Percentiles rank a stretch among this genome's conserved stretches.
Evolutionary conservation across 257 asterid species (phyloP).

Genomic region (Solanum neorickii): DNA sequence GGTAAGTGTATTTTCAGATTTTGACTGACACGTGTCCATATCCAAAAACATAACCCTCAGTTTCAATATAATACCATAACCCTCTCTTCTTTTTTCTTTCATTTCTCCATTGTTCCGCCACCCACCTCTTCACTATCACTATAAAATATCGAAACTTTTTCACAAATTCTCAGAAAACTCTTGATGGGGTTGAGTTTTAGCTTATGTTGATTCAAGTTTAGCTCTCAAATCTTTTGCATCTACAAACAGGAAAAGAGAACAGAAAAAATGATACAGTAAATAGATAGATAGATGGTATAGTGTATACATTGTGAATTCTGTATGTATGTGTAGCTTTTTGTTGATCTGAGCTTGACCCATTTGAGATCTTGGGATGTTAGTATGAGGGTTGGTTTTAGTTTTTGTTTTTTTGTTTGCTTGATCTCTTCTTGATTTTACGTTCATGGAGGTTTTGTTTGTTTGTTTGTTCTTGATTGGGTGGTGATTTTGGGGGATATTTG

Average conservation of each 20-base stretch:
- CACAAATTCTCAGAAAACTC: neutral
- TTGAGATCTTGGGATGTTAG: constrained; percentile 3
- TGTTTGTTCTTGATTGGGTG: neutral
- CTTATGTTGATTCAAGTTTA: constrained; percentile 43
- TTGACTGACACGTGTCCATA: neutral
- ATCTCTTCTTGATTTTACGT: neutral
- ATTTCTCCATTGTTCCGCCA: constrained; percentile 3
- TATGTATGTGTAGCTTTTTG: neutral
- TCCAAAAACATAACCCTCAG: neutral
- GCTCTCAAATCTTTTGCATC: constrained; percentile 47
- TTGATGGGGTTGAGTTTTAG: constrained; percentile 23
- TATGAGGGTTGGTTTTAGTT: constrained; percentile 9
- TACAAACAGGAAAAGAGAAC: constrained; percentile 40
- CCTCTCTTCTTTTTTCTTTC: constrained; percentile 10
- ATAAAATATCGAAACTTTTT: neutral
- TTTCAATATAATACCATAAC: constrained; percentile 6
- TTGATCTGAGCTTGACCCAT: constrained; percentile 20
- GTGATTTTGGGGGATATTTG: neutral
- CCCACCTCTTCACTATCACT: neutral
- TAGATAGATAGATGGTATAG: neutral
- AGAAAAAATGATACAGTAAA: neutral
- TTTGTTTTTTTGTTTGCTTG: neutral
- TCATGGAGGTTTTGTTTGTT: neutral
- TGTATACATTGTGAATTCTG: neutral
- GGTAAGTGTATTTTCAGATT: neutral